Evolutionary conservation across 2,329 filamentous ascomycete genomes (phyloP).

Genomic region (Colletotrichum chrysophilum): DNA sequence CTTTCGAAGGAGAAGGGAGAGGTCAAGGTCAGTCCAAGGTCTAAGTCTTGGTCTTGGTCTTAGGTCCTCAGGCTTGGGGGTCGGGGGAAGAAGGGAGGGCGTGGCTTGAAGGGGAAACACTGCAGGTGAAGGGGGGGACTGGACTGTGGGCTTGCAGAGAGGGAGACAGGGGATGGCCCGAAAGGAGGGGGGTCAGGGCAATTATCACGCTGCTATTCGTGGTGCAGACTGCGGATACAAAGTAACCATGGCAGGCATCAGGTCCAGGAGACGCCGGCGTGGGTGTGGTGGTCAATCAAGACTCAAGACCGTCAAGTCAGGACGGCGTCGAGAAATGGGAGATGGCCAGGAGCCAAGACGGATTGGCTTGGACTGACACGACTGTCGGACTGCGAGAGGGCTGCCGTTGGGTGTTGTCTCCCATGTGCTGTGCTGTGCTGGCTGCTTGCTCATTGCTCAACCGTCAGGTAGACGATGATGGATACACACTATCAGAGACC

Average conservation of each 20-base stretch:
- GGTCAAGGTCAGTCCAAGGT: neutral
- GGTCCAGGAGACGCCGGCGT: neutral
- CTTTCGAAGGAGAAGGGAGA: neutral
- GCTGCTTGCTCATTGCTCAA: neutral
- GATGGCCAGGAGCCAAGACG: neutral
- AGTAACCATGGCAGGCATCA: slow-evolving; percentile 15
- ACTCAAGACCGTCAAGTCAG: neutral
- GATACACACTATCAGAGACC: neutral
- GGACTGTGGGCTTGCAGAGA: neutral
- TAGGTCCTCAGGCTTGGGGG: neutral
- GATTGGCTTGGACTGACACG: neutral
- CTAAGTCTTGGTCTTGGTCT: neutral
- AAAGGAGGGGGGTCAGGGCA: slow-evolving; percentile 13
- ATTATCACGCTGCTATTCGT: slow-evolving; percentile 21
- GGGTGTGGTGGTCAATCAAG: neutral
- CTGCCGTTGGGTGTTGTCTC: neutral
- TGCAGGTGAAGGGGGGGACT: slow-evolving; percentile 5
- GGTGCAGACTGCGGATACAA: slow-evolving; percentile 17
- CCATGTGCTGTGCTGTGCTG: neutral
- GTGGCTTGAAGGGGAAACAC: slow-evolving; percentile 22
- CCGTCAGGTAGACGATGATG: neutral
- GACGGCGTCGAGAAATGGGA: neutral
- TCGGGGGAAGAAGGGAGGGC: neutral
- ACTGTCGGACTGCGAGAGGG: neutral
- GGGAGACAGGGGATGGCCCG: slow-evolving; percentile 4